These are phyloP conservation scores for Paraphaeosphaeria minitans DNA, from an alignment of 2,329 filamentous ascomycete genomes.

Conservation along the genomic window DNA sequence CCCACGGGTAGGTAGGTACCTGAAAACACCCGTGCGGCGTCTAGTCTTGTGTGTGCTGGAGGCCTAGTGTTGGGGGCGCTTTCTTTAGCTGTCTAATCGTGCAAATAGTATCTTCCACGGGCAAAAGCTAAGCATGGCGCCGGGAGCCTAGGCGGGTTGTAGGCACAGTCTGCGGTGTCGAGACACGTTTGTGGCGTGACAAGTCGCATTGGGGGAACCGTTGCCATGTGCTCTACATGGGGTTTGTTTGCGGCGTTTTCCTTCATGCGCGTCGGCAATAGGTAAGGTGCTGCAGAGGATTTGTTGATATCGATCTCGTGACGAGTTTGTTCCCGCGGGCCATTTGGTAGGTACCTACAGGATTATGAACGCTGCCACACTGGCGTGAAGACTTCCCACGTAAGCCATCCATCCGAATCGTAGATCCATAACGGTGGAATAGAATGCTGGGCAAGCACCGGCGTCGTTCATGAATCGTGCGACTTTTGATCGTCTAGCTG, in stretches of 20 bases:
- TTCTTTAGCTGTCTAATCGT: background rate
- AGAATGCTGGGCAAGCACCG: background rate
- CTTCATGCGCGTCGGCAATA: no score
- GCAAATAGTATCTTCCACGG: background rate
- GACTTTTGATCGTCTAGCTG: background rate
- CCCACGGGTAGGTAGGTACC: no score
- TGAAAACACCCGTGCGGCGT: no score
- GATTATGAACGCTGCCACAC: background rate
- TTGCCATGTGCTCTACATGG: background rate
- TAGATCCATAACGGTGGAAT: background rate
- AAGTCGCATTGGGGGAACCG: background rate
- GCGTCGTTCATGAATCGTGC: background rate
- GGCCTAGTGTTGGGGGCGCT: background rate
- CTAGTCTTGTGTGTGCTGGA: background rate
- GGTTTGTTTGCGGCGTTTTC: no score
- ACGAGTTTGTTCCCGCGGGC: background rate
- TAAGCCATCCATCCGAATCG: background rate
- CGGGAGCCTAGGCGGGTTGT: background rate
- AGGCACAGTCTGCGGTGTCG: background rate
- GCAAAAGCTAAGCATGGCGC: background rate
- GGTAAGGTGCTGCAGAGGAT: no score
- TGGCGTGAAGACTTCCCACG: background rate
- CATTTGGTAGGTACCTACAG: no score
- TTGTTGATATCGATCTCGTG: background rate
- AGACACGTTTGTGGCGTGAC: background rate